These are phyloP conservation scores for Neoconidiobolus thromboides DNA, from an alignment of 371 early-diverging fungal genomes.

Conservation along the genomic window DNA sequence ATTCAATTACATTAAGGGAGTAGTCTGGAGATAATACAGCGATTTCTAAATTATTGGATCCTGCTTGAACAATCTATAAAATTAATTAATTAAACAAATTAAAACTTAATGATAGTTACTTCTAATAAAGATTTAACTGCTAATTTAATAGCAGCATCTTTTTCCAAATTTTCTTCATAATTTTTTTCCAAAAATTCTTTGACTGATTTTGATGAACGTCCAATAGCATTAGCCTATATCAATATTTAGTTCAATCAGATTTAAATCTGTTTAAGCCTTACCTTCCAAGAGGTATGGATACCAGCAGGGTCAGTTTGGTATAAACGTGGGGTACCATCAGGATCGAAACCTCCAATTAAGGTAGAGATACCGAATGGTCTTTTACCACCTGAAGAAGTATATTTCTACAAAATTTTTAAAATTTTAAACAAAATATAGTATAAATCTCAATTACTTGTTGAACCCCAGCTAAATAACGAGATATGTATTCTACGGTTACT, in stretches of 20 bases:
- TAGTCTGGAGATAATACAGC: constrained; percentile 68
- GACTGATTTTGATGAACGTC: constrained; percentile 91
- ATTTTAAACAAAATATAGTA: neutral
- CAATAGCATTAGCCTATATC: constrained; percentile 73
- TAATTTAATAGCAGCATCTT: constrained; percentile 71
- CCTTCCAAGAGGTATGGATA: constrained; percentile 96
- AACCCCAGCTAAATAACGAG: constrained; percentile 89
- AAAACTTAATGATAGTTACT: constrained; percentile 16
- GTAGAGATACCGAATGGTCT: constrained; percentile 99
- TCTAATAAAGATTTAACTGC: constrained; percentile 83
- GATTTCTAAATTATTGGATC: constrained; percentile 95
- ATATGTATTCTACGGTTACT: constrained; percentile 95
- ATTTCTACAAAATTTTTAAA: constrained; percentile 42
- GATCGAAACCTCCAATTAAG: constrained; percentile 84
- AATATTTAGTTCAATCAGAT: neutral
- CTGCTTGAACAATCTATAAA: constrained; percentile 83
- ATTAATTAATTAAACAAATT: neutral
- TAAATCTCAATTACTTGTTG: constrained; percentile 52
- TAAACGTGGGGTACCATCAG: constrained; percentile 68
- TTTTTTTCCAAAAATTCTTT: constrained; percentile 96
- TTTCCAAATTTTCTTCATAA: constrained; percentile 62
- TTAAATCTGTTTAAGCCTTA: constrained; percentile 9
- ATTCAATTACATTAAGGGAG: constrained; percentile 31
- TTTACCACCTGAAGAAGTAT: constrained; percentile 97
- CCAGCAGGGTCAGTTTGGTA: constrained; percentile 99